These are phyloP conservation scores for Pyrrhoderma lamaoense DNA, from an alignment of 1,284 basidiomycete genomes.

Conservation along the genomic window DNA sequence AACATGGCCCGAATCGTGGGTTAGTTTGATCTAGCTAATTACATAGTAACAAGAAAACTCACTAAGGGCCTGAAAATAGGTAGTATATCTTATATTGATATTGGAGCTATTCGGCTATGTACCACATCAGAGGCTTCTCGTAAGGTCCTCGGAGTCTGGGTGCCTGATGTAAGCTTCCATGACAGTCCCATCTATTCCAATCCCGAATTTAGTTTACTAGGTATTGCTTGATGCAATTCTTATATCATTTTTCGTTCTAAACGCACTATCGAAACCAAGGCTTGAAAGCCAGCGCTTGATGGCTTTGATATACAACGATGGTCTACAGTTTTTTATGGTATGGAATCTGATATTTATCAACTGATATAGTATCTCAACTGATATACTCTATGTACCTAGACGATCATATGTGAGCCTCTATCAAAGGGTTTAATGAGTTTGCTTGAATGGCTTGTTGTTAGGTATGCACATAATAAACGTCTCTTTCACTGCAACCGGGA, in stretches of 20 bases:
- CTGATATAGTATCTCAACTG: neutral
- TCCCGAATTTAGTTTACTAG: neutral
- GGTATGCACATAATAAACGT: constrained; percentile 12
- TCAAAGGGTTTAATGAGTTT: no score
- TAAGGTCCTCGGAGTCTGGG: constrained; percentile 7
- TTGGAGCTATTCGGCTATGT: neutral
- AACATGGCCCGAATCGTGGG: constrained; percentile 5
- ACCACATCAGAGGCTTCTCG: neutral
- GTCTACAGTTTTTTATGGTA: constrained; percentile 13
- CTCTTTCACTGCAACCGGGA: neutral
- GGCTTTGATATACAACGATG: constrained; percentile 11
- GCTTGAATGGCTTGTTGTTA: neutral
- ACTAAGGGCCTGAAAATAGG: neutral
- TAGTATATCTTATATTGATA: constrained; percentile 1
- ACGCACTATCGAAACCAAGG: constrained; percentile 9
- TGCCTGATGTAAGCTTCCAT: constrained; percentile 1
- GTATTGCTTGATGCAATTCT: constrained; percentile 5
- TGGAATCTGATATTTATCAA: neutral
- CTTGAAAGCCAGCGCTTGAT: constrained; percentile 3
- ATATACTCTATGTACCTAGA: neutral
- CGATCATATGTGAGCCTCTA: constrained; percentile 7
- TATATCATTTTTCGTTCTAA: constrained; percentile 7
- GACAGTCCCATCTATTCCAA: neutral
- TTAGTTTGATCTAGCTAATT: neutral
- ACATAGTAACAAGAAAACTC: no score